Base-by-base conservation (phyloP, 164 flowering plant genomes). In the Akebia trifoliata region DNA sequence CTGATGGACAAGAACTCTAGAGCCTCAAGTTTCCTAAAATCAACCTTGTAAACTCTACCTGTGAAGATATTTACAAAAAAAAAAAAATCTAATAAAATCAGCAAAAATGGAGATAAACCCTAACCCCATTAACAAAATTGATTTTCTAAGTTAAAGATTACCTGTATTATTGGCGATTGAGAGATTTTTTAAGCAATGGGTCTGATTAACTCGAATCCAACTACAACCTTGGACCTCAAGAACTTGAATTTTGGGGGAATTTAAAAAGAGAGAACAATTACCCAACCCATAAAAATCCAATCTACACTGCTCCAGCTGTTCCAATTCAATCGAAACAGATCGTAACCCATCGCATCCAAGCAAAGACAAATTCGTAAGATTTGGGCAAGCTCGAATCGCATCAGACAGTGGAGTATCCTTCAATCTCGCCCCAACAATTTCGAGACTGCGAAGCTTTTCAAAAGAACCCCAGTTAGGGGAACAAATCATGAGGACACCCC, bases 211-310 rank as follows among this genome's bases (percentile, higher is more conserved):
- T 38, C 79, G 65, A 20, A 90, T 81, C 85, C 86, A 76, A 52
- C 91, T 76, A 66, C 86, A 87, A 26, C 97, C 97, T 64, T 85
- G 90, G 0, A 90, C 71, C 54, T 85, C 94, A 45, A 90, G 87
- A 20, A 6, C 18, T 53, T 72, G 74, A 51, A 90, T 68, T 54
- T 65, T 78, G 1, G 90, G 83, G 24, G 82, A 69, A 24, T 49
- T 60, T 20, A 90, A 43, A 31, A 69, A 54, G 14, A 90, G 83
- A 0, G 74, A 73, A 64, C 85, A 76, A 61, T 82, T 77, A 0
- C 91, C 91, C 42, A 31, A 6, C 8, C 95, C 95, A 64, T 75
- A 82, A 54, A 90, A 84, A 45, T 87, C 95, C 67, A 90, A 75
- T 64, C 81, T 85, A 60, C 93, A 90, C 42, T 80, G 69, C 76